Evolutionary conservation across 2,329 filamentous ascomycete species (phyloP).

Genomic region (Fonsecaea pugnacius): DNA sequence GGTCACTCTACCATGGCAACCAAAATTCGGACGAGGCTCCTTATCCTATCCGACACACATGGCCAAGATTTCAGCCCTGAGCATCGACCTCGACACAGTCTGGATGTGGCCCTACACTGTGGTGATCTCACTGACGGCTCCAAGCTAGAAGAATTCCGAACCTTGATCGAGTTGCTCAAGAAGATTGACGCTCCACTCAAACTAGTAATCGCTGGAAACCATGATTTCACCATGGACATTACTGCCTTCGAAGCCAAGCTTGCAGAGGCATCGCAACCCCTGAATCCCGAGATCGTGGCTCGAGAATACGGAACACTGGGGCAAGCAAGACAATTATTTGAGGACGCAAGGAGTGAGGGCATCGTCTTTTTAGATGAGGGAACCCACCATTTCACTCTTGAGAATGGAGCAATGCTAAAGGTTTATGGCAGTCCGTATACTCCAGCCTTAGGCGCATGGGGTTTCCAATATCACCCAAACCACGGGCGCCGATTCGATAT

Average conservation of each 20-base stretch:
- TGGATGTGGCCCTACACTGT: conserved; percentile 59
- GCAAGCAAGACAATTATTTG: conserved; percentile 47
- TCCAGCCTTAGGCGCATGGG: conserved; percentile 53
- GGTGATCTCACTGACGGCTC: conserved; percentile 57
- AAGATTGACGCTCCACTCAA: conserved; percentile 55
- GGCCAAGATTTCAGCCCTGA: not conserved
- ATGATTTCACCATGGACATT: conserved; percentile 54
- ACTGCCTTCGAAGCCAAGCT: conserved; percentile 45
- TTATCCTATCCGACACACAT: conserved; percentile 1
- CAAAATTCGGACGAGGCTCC: not conserved
- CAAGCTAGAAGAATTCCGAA: conserved; percentile 47
- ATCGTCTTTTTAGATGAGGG: conserved; percentile 59
- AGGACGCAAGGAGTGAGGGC: conserved; percentile 43
- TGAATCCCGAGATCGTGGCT: conserved; percentile 40
- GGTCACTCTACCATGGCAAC: no score
- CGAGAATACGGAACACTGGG: conserved; percentile 49
- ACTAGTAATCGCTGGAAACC: conserved; percentile 60
- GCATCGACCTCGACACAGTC: conserved; percentile 39
- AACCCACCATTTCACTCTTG: conserved; percentile 52
- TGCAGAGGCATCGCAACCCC: conserved; percentile 35
- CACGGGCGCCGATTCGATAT: conserved; percentile 47
- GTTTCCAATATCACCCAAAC: conserved; percentile 54
- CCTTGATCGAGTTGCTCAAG: conserved; percentile 50
- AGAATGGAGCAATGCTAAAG: conserved; percentile 55
- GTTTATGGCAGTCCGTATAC: conserved; percentile 62